A percentile compares a stretch with the other conserved stretches of the same genome.
phyloP scores from a whole-genome alignment of 129 eudicot species.

The Deinandra increscens region DNA sequence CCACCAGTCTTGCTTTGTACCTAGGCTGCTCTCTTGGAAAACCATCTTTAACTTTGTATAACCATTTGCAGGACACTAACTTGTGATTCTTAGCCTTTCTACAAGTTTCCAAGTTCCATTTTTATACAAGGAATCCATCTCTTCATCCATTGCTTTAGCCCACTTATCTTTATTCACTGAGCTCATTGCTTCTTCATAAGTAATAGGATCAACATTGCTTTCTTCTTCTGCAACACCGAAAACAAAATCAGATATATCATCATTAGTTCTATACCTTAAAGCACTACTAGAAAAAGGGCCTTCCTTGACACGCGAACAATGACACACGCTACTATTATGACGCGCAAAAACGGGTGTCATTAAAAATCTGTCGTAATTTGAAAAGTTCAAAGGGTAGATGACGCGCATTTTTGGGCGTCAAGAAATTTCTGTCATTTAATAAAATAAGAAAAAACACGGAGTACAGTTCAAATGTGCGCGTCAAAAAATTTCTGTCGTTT shows the following conservation, averaged over 20 bases:
- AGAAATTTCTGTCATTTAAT: too few species aligned
- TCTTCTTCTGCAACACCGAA: background rate
- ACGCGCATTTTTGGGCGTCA: too few species aligned
- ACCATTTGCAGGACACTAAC: background rate
- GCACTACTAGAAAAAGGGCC: too few species aligned
- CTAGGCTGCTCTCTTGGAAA: background rate
- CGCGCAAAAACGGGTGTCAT: too few species aligned
- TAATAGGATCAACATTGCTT: background rate
- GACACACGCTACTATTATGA: too few species aligned
- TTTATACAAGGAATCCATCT: background rate
- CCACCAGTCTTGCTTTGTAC: background rate
- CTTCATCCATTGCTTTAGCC: background rate
- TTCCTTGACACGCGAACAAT: too few species aligned
- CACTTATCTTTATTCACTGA: background rate
- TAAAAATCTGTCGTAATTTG: too few species aligned
- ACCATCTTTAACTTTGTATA: background rate
- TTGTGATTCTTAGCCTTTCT: background rate
- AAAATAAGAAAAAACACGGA: too few species aligned
- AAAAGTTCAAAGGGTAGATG: too few species aligned
- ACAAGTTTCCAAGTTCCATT: background rate
- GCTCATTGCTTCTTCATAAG: background rate
- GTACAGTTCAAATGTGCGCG: too few species aligned
- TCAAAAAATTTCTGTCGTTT: too few species aligned
- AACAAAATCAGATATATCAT: background rate
- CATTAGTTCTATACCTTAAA: too few species aligned